These are phyloP conservation scores for Kalaharituber pfeilii DNA, from an alignment of 2,329 filamentous ascomycete genomes.

Conservation along the genomic window DNA sequence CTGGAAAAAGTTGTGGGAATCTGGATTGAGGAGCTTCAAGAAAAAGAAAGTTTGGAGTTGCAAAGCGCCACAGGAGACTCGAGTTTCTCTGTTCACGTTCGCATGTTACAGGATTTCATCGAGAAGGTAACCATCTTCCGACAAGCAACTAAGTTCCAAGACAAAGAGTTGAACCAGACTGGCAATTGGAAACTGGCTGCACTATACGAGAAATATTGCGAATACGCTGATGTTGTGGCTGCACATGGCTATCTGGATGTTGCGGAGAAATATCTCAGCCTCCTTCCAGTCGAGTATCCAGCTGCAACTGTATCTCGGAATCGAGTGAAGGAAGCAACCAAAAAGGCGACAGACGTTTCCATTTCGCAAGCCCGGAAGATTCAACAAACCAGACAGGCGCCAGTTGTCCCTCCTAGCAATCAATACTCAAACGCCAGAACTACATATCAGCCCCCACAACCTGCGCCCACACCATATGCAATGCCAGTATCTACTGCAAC, in stretches of 20 bases:
- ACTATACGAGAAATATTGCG: conserved; percentile 86
- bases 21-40: conserved; percentile 73
- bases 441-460: conserved; percentile 19
- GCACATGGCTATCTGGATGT: conserved; percentile 71
- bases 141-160: conserved; percentile 78
- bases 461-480: conserved; percentile 34
- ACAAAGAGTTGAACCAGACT: conserved; percentile 51
- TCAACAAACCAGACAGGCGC: conserved; percentile 23
- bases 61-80: conserved; percentile 54
- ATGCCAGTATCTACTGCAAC: conserved; percentile 25
- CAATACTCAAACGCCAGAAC: conserved; percentile 5
- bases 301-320: conserved; percentile 74
- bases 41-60: conserved; percentile 37
- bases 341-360: conserved; percentile 32
- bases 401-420: conserved; percentile 8
- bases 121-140: conserved; percentile 98
- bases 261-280: conserved; percentile 78
- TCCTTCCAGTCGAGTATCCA: conserved; percentile 67
- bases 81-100: conserved; percentile 79
- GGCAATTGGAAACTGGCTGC: conserved; percentile 76
- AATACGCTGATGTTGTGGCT: conserved; percentile 90
- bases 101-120: conserved; percentile 77
- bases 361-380: conserved; percentile 11
- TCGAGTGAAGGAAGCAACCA: conserved; percentile 68
- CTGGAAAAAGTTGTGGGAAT: conserved; percentile 92